Evolutionary conservation across 768 basidiomycete genomes (phyloP).

Genomic region (Lentinula edodes): DNA sequence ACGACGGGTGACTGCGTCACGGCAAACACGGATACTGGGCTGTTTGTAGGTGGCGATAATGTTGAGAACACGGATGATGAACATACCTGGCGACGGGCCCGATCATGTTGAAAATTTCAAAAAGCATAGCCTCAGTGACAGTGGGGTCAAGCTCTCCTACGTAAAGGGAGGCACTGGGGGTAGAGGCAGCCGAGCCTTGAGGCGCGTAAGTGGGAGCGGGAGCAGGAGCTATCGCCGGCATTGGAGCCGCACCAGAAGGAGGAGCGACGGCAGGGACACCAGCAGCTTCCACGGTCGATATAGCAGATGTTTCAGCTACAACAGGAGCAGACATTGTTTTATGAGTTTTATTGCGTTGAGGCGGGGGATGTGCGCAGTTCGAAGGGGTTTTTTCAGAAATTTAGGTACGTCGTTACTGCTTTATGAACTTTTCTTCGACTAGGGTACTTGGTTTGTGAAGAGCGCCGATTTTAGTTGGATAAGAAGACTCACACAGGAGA

Average conservation of each 20-base stretch:
- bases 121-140: conserved; percentile 99
- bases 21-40: conserved; percentile 93
- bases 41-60: conserved; percentile 7
- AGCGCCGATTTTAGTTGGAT: conserved; percentile 10
- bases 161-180: conserved; percentile 91
- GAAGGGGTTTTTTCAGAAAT: conserved; percentile 18
- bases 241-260: not conserved
- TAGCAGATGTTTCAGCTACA: conserved; percentile 47
- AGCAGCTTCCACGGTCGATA: conserved; percentile 40
- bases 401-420: conserved; percentile 83
- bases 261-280: conserved; percentile 39
- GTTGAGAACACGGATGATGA: not conserved
- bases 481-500: conserved; percentile 54
- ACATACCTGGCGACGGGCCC: conserved; percentile 94
- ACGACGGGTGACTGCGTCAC: conserved; percentile 98
- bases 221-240: conserved; percentile 25
- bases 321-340: conserved; percentile 52
- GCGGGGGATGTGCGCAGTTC: conserved; percentile 1
- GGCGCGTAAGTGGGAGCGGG: conserved; percentile 57
- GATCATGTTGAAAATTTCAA: conserved; percentile 99
- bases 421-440: conserved; percentile 69
- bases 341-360: conserved; percentile 18
- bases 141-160: conserved; percentile 98
- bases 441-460: conserved; percentile 14
- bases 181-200: conserved; percentile 49